A percentile compares a stretch with the other conserved stretches of the same genome.
Conservation (phyloP, 441 rosid genomes). For the Populus tomentosa region DNA sequence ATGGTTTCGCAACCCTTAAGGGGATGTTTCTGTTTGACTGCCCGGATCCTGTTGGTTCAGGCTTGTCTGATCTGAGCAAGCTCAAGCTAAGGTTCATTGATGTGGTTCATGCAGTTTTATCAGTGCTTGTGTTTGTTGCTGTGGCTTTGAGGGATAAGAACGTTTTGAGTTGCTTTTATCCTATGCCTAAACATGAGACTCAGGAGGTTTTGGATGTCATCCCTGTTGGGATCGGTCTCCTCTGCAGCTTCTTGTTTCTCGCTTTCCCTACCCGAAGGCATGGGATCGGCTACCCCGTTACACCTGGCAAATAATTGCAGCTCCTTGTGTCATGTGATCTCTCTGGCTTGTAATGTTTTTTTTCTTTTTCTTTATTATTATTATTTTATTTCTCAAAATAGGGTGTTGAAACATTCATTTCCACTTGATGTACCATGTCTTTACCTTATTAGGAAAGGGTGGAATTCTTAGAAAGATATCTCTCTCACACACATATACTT, state of each 20-base stretch:
- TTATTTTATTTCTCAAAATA: too few species aligned
- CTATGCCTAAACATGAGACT: constrained; percentile 48
- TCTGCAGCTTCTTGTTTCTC: constrained; percentile 65
- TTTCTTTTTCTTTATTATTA: too few species aligned
- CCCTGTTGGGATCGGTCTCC: constrained; percentile 65
- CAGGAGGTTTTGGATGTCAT: constrained; percentile 55
- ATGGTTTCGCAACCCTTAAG: constrained; percentile 55
- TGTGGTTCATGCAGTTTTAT: constrained; percentile 58
- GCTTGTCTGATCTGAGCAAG: constrained; percentile 34
- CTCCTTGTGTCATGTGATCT: too few species aligned
- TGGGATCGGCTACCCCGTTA: constrained; percentile 81
- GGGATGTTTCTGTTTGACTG: constrained; percentile 77
- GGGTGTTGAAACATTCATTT: too few species aligned
- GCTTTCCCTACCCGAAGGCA: constrained; percentile 75
- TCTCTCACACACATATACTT: too few species aligned
- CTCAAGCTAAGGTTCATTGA: constrained; percentile 54
- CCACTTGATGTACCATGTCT: too few species aligned
- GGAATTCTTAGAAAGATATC: too few species aligned
- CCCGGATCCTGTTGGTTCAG: constrained; percentile 39
- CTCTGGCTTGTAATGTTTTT: too few species aligned
- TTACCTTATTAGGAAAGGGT: too few species aligned
- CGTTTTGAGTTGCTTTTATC: constrained; percentile 64
- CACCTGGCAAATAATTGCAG: constrained; percentile 25
- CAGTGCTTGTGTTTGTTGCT: constrained; percentile 58
- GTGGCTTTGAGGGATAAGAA: constrained; percentile 63